Conservation (phyloP, 2,329 filamentous ascomycete genomes). For the Aspergillus bombycis region DNA sequence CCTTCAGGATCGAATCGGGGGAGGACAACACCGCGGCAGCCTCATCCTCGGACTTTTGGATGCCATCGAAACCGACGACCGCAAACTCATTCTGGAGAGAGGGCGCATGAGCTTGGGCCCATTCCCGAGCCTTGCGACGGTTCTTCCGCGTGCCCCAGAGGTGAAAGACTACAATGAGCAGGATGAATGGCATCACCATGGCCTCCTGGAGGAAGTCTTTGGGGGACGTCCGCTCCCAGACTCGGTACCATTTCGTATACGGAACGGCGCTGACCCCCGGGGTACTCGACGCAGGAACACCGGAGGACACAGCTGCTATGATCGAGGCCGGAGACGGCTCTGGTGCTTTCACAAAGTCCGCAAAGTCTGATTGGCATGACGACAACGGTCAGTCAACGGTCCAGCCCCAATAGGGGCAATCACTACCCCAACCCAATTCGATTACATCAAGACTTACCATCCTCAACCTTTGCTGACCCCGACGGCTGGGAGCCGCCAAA, state of each 20-base stretch:
- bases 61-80: slow-evolving; percentile 74
- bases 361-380: slow-evolving; percentile 70
- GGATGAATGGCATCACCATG: slow-evolving; percentile 74
- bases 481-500: slow-evolving; percentile 40
- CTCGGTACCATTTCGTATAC: slow-evolving; percentile 94
- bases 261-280: slow-evolving; percentile 60
- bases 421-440: slow-evolving; percentile 12
- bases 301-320: slow-evolving; percentile 43
- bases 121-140: slow-evolving; percentile 75
- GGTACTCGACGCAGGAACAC: slow-evolving; percentile 47
- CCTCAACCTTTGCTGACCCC: slow-evolving; percentile 35
- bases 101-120: slow-evolving; percentile 75
- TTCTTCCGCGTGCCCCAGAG: slow-evolving; percentile 80
- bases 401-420: slow-evolving; percentile 7
- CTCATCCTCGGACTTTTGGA: slow-evolving; percentile 51
- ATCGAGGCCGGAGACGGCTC: slow-evolving; percentile 61
- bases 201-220: slow-evolving; percentile 88
- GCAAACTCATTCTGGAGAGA: slow-evolving; percentile 80
- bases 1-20: slow-evolving; percentile 70
- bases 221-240: slow-evolving; percentile 85
- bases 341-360: slow-evolving; percentile 83
- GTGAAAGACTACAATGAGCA: slow-evolving; percentile 76
- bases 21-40: slow-evolving; percentile 45
- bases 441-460: slow-evolving; percentile 34
- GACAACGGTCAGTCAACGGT: neutral